Base-by-base conservation (phyloP, 345 rosid species). In the Combretum micranthum region DNA sequence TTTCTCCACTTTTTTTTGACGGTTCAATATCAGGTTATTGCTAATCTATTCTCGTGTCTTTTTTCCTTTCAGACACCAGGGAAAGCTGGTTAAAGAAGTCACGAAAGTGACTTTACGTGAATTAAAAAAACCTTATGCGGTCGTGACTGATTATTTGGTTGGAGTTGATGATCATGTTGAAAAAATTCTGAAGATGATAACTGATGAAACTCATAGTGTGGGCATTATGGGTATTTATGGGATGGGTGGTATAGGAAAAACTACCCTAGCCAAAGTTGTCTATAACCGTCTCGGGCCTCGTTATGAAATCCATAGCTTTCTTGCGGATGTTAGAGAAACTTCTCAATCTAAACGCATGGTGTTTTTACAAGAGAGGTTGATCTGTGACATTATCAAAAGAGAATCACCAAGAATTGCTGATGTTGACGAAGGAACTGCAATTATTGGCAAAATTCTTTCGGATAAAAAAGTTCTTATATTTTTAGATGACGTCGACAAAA, bases 401-500 rank as follows among this genome's bases (percentile, higher is more conserved):
- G 25, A 52, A 23, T 50, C 23, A 13, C 6, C 20, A 26, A 22
- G 26, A 16, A 42, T 51, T 37, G 42, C 14, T 21, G 47, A 42
- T 50, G 43, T 17, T 19, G 57, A 52, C 20, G 57, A 51, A 15
- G 64, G 50, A 25, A 21, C 44, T 0, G 23, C 42, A 20, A 19
- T 37, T 4, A 42, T 61, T 0, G 3, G 20, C 20, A 21, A n/a
- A 10, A 50, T 49, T 25, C 22, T 61, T 21, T 16, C n/a, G 5
- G 45, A 23, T 17, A 53, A 62, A 49, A 54, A 44, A 19, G 59
- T 45, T 13, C 59, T 62, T 18, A 52, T 62, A 0, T 4, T 62
- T 19, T 50, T 62, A 32, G 66, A 62, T 44, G 66, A 62, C 44
- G 66, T 62, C 1, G 53, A 62, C 25, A 32, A 18, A 11, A 18